phyloP scores from a whole-genome alignment of 495 filamentous ascomycete species.

The Collariella sp. region DNA sequence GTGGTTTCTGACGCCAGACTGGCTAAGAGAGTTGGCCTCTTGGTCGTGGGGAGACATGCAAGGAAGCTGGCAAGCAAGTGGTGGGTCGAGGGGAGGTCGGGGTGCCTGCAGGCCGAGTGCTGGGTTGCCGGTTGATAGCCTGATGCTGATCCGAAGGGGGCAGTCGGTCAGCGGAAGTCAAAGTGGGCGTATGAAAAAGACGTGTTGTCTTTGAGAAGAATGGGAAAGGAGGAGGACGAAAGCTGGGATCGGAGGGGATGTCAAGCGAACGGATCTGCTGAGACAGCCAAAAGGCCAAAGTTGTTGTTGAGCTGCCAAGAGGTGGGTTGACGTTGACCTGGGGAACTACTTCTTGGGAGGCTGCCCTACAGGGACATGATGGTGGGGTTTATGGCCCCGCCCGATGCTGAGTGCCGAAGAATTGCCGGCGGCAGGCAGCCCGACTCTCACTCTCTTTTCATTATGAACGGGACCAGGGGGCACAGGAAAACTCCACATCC shows the following conservation, averaged over 20 bases:
- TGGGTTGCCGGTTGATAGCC: background rate
- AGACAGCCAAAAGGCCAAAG: background rate
- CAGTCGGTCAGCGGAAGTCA: too few species aligned
- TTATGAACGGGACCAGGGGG: background rate
- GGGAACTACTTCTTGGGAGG: background rate
- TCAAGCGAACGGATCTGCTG: background rate
- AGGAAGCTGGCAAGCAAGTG: conserved; percentile 2
- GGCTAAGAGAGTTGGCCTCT: conserved; percentile 14
- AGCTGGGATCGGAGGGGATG: background rate
- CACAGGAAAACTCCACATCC: too few species aligned
- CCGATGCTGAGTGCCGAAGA: too few species aligned
- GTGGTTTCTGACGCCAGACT: conserved; percentile 15
- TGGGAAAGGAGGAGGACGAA: background rate
- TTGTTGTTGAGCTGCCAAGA: background rate
- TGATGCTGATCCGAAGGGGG: background rate
- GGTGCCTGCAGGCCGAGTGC: background rate
- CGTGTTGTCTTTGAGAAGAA: background rate
- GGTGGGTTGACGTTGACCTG: background rate
- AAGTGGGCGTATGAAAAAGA: background rate
- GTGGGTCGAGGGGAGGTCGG: background rate
- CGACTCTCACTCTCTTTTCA: too few species aligned
- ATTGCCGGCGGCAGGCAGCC: too few species aligned
- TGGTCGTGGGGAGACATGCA: conserved; percentile 31
- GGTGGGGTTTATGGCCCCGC: too few species aligned
- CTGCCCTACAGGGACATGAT: too few species aligned